Evolutionary conservation across 306 rosid species (phyloP), one percentile per base, ranked within the genome.

Genomic region (Acacia melanoxylon): DNA sequence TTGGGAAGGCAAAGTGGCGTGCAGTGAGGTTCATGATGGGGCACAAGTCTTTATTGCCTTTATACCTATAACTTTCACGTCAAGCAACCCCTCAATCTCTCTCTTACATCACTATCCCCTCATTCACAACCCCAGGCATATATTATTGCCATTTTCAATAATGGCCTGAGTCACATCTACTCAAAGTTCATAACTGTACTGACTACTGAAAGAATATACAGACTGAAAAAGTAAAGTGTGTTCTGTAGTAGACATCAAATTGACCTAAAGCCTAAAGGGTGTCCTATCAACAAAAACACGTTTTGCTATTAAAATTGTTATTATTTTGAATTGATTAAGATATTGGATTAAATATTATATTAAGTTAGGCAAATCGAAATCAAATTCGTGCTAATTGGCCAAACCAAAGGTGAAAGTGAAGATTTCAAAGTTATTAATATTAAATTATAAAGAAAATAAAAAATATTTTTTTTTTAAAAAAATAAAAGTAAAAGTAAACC

Each of bases 1-100:
- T 80, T 56, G 31, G 48, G 29, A 42, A 70, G 31, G 20, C 41
- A 33, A 76, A 56, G 44, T 45, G 25, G 83, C 83, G 63, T 71
- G 83, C 78, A 5, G 4, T 58, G 42, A 24, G 24, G 49, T 5
- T 44, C 61, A 80, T 71, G 72, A 80, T 80, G 77, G 82, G 44
- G 56, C 41, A 68, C 4, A 40, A 69, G 69, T 42, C 29, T 40
- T 17, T 25, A 51, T 17, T 4, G 44, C 15, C 35, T 24, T 59
- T 24, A 16, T 3, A 4, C 35, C 35, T 24, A 24, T 61, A 10
- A 24, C 67, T 24, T 61, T 61, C 67, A 59, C 25, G 15, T 4
- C 67, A 61, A 61, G 67, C 67, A 25, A 61, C 35, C 67, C 67
- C 35, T 61, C 35, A 0, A 17, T 25, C 16, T 8, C 33, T 56